Evolutionary conservation across 202 grass and related monocot genomes (phyloP).

Genomic region (Zizania palustris): DNA sequence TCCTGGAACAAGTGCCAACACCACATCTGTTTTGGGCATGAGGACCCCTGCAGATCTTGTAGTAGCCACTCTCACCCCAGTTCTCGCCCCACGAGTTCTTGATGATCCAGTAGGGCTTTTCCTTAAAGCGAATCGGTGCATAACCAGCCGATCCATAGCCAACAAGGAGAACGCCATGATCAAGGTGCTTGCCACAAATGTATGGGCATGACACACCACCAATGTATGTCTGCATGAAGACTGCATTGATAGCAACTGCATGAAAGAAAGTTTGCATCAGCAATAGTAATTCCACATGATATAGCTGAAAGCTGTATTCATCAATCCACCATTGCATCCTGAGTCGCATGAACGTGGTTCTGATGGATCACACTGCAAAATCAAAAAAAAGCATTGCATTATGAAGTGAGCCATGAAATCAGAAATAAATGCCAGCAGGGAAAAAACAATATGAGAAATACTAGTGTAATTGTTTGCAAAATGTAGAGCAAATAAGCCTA

Average conservation of each 20-base stretch:
- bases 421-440: constrained; percentile 3
- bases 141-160: too few species aligned
- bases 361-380: constrained; percentile 68
- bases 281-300: constrained; percentile 14
- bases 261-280: constrained; percentile 16
- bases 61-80: too few species aligned
- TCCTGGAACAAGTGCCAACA: too few species aligned
- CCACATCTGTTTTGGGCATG: constrained; percentile 54
- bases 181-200: too few species aligned
- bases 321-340: constrained; percentile 89
- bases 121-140: too few species aligned
- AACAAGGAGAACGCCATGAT: too few species aligned
- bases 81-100: too few species aligned
- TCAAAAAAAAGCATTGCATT: neutral
- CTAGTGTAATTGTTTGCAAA: neutral
- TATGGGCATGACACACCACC: too few species aligned
- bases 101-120: too few species aligned
- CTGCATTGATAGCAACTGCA: constrained; percentile 86
- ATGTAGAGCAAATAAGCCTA: neutral
- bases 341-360: constrained; percentile 69
- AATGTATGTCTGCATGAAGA: too few species aligned
- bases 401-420: neutral
- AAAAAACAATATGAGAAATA: neutral
- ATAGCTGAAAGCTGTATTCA: constrained; percentile 89
- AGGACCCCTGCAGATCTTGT: constrained; percentile 75